Percentiles rank a stretch among this genome's conserved stretches.
Conservation (phyloP, 2,329 filamentous ascomycete species). For the Penicillium sclerotiorum region DNA sequence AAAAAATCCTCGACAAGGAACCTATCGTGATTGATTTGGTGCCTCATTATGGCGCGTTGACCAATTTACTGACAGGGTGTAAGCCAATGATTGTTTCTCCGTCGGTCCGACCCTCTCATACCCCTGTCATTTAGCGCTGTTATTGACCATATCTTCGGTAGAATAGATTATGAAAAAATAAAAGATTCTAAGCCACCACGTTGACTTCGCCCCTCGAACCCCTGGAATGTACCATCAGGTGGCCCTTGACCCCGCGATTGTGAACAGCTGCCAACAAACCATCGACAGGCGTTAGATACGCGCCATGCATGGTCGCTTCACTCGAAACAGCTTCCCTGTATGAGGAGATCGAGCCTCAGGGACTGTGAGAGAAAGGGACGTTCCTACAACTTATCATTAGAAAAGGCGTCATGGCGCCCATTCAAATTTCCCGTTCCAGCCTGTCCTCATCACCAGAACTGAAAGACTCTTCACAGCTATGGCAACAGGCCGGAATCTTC, state of each 20-base stretch:
- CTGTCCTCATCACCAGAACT: neutral
- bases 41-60: slow-evolving; percentile 5
- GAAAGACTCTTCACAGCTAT: slow-evolving; percentile 2
- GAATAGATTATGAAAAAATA: too few relatives aligned
- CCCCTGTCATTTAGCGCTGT: slow-evolving; percentile 3
- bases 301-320: slow-evolving; percentile 7
- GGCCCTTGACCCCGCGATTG: neutral
- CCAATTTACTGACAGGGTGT: slow-evolving; percentile 1
- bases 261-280: slow-evolving; percentile 1
- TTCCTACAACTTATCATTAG: neutral
- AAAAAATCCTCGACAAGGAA: neutral
- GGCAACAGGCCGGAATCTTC: slow-evolving; percentile 6
- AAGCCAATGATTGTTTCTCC: slow-evolving; percentile 7
- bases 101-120: neutral
- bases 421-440: slow-evolving; percentile 2
- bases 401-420: neutral
- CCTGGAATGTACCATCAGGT: neutral
- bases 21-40: neutral
- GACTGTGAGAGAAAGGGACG: neutral
- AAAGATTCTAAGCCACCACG: neutral
- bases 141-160: too few relatives aligned
- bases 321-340: neutral
- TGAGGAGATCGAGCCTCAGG: slow-evolving; percentile 4
- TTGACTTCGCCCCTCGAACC: neutral
- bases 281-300: slow-evolving; percentile 8